Conservation (phyloP, 2,329 filamentous ascomycete species). For the Sarocladium brachiariae region DNA sequence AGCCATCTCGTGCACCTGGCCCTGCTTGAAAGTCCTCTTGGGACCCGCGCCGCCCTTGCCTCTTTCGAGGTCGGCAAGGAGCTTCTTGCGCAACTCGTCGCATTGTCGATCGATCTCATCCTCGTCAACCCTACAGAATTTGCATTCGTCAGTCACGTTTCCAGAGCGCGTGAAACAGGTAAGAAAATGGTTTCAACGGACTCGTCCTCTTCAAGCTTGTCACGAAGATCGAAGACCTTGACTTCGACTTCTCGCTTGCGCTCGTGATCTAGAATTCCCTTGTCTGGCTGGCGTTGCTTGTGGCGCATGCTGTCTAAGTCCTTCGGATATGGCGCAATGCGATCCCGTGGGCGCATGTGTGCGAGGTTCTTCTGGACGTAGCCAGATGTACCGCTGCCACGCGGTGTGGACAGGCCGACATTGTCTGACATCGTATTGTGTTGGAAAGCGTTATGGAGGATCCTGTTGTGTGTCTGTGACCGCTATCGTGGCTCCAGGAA, state of each 20-base stretch:
- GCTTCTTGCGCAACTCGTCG: constrained; percentile 34
- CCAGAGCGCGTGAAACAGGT: neutral
- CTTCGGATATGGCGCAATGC: constrained; percentile 65
- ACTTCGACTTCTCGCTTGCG: constrained; percentile 86
- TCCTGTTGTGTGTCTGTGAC: neutral
- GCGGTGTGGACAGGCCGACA: constrained; percentile 88
- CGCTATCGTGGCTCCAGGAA: too few species aligned
- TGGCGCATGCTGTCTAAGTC: constrained; percentile 65
- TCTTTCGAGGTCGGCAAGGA: constrained; percentile 27
- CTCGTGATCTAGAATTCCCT: constrained; percentile 90
- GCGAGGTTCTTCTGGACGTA: constrained; percentile 97
- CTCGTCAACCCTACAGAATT: constrained; percentile 60
- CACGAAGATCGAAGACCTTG: constrained; percentile 83
- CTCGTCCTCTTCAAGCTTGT: constrained; percentile 87
- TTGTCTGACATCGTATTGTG: constrained; percentile 80
- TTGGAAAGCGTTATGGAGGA: neutral
- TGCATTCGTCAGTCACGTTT: constrained; percentile 11
- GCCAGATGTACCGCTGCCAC: constrained; percentile 91
- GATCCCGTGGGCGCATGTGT: constrained; percentile 77
- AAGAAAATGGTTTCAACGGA: constrained; percentile 32
- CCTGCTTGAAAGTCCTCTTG: constrained; percentile 65
- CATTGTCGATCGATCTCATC: constrained; percentile 75
- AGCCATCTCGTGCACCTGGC: constrained; percentile 94
- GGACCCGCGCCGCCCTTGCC: constrained; percentile 27
- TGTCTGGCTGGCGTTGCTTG: constrained; percentile 76